These are phyloP conservation scores for Picea abies DNA, from an alignment of 83 land plant species.

Conservation along the genomic window DNA sequence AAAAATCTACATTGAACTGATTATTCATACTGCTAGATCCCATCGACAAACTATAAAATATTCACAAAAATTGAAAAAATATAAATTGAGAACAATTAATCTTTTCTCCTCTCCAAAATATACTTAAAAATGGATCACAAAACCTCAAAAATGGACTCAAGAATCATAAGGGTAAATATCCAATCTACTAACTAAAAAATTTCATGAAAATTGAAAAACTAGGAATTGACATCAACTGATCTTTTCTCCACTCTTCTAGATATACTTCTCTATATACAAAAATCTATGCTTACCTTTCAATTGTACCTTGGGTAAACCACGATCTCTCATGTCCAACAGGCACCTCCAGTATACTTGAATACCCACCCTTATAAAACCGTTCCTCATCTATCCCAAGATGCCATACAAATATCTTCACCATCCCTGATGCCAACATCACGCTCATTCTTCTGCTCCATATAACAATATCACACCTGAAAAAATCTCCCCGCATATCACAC, in stretches of 20 bases:
- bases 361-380: conserved; percentile 49
- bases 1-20: not conserved
- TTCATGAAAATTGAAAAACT: not conserved
- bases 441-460: conserved; percentile 16
- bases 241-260: not conserved
- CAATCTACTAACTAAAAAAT: too few relatives aligned
- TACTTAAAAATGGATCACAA: too few relatives aligned
- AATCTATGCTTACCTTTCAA: conserved; percentile 35
- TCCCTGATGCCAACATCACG: conserved; percentile 54
- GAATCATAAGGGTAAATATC: too few relatives aligned
- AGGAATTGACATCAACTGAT: not conserved
- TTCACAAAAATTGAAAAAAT: not conserved
- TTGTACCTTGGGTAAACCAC: conserved; percentile 57
- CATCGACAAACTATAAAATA: not conserved
- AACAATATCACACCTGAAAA: conserved; percentile 44
- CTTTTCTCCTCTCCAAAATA: not conserved
- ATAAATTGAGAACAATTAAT: not conserved
- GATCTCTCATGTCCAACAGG: conserved; percentile 11
- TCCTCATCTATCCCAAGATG: conserved; percentile 45
- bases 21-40: conserved; percentile 2
- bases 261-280: not conserved
- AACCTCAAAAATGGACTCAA: too few relatives aligned
- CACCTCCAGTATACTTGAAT: conserved; percentile 48
- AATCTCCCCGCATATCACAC: too few relatives aligned
- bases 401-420: conserved; percentile 48